A percentile compares a stretch with the other conserved stretches of the same genome.
phyloP scores from a whole-genome alignment of 2,329 filamentous ascomycete genomes.

The Colletotrichum musae region DNA sequence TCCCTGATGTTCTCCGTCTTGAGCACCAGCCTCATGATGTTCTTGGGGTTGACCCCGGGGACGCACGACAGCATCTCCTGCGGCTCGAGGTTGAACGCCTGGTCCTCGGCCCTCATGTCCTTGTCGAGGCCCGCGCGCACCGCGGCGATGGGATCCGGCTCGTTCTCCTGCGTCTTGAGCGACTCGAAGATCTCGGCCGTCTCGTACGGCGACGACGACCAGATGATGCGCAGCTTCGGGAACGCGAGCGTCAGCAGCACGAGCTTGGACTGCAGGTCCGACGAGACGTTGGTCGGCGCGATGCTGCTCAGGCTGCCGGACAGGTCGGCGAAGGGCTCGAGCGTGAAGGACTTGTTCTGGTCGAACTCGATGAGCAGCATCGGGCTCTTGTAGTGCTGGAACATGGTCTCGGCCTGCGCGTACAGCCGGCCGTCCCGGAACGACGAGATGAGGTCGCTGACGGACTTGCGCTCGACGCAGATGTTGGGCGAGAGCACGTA shows the following conservation, averaged over 20 bases:
- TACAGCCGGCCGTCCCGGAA: conserved; percentile 94
- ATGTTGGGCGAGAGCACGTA: conserved; percentile 94
- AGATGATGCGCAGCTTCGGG: conserved; percentile 90
- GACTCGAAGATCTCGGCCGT: conserved; percentile 97
- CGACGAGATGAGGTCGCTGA: conserved; percentile 91
- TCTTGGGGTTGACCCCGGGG: conserved; percentile 87
- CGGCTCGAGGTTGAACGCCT: conserved; percentile 85
- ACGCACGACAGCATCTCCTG: conserved; percentile 92
- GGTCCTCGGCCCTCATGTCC: conserved; percentile 72
- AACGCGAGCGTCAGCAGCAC: conserved; percentile 95
- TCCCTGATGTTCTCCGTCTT: conserved; percentile 84
- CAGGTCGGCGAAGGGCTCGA: conserved; percentile 83
- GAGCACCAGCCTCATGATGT: conserved; percentile 79
- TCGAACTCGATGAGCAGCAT: conserved; percentile 98
- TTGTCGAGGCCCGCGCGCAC: conserved; percentile 85
- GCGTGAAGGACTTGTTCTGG: conserved; percentile 95
- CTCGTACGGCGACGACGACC: conserved; percentile 93
- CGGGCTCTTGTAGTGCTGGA: conserved; percentile 88
- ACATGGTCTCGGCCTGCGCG: conserved; percentile 94
- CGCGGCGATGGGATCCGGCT: conserved; percentile 91
- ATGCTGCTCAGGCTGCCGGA: conserved; percentile 74
- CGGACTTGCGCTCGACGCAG: conserved; percentile 94
- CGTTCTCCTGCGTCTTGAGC: conserved; percentile 89
- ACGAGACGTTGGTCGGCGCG: conserved; percentile 69
- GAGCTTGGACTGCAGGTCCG: conserved; percentile 91